Conservation (phyloP, 257 asterid genomes). For the Solanum gandarillasii region DNA sequence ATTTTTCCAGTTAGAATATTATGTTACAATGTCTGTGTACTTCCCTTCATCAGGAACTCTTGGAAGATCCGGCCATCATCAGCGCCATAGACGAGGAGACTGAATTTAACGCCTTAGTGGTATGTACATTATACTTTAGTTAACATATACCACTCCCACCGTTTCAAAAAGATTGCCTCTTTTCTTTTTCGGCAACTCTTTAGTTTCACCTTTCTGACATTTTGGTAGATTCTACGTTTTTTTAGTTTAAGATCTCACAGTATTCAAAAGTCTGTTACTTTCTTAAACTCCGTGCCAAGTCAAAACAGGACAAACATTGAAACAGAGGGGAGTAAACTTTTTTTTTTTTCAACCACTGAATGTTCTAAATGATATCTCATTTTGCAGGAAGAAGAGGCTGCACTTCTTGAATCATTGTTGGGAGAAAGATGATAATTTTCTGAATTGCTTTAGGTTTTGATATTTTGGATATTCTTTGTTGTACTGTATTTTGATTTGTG, state of each 20-base stretch:
- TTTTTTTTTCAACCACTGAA: not conserved
- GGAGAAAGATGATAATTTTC: slow-evolving; percentile 42
- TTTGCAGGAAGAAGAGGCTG: slow-evolving; percentile 92
- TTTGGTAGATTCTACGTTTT: not conserved
- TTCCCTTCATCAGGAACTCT: slow-evolving; percentile 53
- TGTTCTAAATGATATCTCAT: not conserved
- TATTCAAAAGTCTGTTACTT: not conserved
- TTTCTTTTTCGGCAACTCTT: not conserved
- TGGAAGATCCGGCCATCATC: slow-evolving; percentile 80
- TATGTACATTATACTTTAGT: slow-evolving; percentile 19
- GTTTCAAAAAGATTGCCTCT: not conserved
- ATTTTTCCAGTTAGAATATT: not conserved
- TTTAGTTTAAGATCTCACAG: not conserved
- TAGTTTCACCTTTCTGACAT: not conserved
- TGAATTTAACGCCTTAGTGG: slow-evolving; percentile 97
- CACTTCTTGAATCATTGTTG: slow-evolving; percentile 73
- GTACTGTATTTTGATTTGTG: not conserved
- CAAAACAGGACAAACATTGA: not conserved
- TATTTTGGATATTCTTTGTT: not conserved
- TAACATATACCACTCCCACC: not conserved
- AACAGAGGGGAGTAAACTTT: not conserved
- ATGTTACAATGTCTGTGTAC: not conserved
- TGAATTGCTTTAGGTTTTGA: not conserved
- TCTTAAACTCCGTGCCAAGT: not conserved
- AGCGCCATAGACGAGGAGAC: slow-evolving; percentile 94